Conservation (phyloP, 768 basidiomycete species). For the Agaricus subrufescens region DNA sequence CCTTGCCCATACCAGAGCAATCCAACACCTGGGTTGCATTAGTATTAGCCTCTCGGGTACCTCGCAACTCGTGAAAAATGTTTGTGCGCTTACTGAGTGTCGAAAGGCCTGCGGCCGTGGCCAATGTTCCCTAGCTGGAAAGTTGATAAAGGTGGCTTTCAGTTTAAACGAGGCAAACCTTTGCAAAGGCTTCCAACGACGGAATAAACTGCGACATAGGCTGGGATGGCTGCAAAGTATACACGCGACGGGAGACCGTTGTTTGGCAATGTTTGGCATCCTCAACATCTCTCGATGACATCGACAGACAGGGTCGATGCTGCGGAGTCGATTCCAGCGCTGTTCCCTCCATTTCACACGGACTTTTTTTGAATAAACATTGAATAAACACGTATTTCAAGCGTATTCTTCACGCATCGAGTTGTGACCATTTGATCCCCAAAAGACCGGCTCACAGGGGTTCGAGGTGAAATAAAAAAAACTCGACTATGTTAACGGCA, state of each 20-base stretch:
- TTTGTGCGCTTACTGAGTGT: constrained; percentile 40
- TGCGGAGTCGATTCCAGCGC: too few species aligned
- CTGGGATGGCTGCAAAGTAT: neutral
- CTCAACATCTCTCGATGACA: too few species aligned
- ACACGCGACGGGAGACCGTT: neutral
- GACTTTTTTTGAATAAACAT: too few species aligned
- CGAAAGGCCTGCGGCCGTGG: constrained; percentile 53
- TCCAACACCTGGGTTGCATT: constrained; percentile 46
- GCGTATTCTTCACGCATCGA: too few species aligned
- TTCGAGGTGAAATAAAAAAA: too few species aligned
- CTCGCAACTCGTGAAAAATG: constrained; percentile 1
- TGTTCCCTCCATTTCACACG: too few species aligned
- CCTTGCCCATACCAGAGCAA: constrained; percentile 85
- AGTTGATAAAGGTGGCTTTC: neutral
- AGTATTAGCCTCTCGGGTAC: constrained; percentile 5
- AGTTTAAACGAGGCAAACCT: constrained; percentile 24
- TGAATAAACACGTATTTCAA: too few species aligned
- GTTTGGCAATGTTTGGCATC: constrained; percentile 1
- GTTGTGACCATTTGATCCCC: too few species aligned
- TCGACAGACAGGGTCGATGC: too few species aligned
- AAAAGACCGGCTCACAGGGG: too few species aligned
- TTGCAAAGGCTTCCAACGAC: constrained; percentile 42
- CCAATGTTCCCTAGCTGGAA: constrained; percentile 40
- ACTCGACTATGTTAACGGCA: too few species aligned
- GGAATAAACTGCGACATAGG: constrained; percentile 36